phyloP scores from a whole-genome alignment of 2,329 filamentous ascomycete species.

The Colletotrichum sp. region DNA sequence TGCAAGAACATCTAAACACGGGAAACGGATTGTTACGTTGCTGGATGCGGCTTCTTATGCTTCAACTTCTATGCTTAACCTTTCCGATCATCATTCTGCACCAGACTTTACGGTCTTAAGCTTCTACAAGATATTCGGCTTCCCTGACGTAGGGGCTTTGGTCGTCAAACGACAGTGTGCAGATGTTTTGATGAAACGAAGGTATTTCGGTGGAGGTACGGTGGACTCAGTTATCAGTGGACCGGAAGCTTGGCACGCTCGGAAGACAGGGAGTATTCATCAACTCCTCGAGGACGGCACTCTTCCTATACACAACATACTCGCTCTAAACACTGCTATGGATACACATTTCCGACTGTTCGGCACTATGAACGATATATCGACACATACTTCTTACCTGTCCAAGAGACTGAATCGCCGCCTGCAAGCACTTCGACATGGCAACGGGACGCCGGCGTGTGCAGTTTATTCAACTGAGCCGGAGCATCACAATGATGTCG shows the following conservation, averaged over 20 bases:
- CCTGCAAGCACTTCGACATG: background rate
- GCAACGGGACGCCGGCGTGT: background rate
- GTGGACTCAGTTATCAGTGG: background rate
- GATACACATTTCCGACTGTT: background rate
- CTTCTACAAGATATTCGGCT: conserved; percentile 98
- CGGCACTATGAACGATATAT: background rate
- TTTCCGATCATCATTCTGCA: conserved; percentile 63
- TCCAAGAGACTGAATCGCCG: background rate
- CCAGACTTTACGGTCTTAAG: conserved; percentile 90
- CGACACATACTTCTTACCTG: background rate
- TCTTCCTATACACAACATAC: background rate
- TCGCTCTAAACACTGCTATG: background rate
- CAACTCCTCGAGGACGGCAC: background rate
- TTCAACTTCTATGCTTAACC: conserved; percentile 77
- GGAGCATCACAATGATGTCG: background rate
- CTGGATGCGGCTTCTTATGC: conserved; percentile 77
- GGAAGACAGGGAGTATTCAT: background rate
- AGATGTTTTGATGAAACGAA: background rate
- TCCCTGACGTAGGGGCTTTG: conserved; percentile 66
- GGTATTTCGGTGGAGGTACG: background rate
- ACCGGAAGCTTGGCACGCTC: background rate
- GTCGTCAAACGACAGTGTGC: background rate
- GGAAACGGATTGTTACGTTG: background rate
- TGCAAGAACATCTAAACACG: accelerated
- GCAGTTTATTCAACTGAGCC: background rate